Percentiles rank a stretch among this genome's conserved stretches.
Conservation (phyloP, 805 yeast genomes). For the Kluyveromyces dobzhanskii region DNA sequence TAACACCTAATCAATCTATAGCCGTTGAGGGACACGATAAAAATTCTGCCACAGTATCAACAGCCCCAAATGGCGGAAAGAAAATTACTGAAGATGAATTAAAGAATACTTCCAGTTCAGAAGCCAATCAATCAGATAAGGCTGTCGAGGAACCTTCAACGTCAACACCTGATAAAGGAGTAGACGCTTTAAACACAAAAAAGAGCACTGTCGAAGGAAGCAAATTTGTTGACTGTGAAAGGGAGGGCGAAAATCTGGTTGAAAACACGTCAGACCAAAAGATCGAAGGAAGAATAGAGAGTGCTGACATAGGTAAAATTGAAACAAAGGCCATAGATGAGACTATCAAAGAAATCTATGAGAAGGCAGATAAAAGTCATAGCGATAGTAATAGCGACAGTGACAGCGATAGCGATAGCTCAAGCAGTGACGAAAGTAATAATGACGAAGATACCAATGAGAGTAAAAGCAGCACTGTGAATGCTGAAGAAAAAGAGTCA, state of each 20-base stretch:
- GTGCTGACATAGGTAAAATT: too few species aligned
- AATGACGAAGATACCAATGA: conserved; percentile 7
- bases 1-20: neutral
- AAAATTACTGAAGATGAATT: too few species aligned
- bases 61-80: conserved; percentile 10
- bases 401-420: neutral
- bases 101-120: too few species aligned
- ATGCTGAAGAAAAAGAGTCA: neutral
- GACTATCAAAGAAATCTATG: neutral
- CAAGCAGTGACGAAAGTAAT: conserved; percentile 7
- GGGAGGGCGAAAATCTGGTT: too few species aligned
- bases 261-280: too few species aligned
- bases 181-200: too few species aligned
- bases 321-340: too few species aligned
- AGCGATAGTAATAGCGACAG: neutral
- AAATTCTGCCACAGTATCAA: neutral
- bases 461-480: conserved; percentile 8
- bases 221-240: neutral
- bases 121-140: too few species aligned
- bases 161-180: too few species aligned
- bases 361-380: conserved; percentile 6
- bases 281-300: too few species aligned
- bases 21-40: neutral
- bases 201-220: too few species aligned
- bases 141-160: too few species aligned